phyloP scores from a whole-genome alignment of 352 stramenopile species.

The Phytopythium helicoides region DNA sequence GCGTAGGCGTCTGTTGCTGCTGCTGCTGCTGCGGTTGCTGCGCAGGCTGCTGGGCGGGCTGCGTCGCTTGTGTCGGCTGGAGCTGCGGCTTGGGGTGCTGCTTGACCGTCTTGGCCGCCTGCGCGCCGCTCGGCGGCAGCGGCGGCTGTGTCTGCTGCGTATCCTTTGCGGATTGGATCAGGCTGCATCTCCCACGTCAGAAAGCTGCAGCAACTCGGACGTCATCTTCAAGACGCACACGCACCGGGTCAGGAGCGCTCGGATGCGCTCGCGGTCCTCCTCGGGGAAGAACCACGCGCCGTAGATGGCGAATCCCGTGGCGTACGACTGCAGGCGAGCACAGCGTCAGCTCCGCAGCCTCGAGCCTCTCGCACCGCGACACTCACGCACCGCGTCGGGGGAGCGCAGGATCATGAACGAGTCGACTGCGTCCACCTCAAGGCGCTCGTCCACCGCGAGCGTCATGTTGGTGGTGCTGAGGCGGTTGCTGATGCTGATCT shows the following conservation, averaged over 20 bases:
- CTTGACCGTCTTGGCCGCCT: constrained; percentile 9
- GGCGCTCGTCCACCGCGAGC: constrained; percentile 61
- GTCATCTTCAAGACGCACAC: constrained; percentile 4
- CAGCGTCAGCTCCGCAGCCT: background rate
- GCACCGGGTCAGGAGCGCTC: constrained; percentile 69
- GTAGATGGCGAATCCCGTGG: constrained; percentile 77
- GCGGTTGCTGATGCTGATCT: constrained; percentile 90
- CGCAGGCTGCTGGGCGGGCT: constrained; percentile 24
- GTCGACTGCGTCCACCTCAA: constrained; percentile 83
- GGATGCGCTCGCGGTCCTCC: constrained; percentile 79
- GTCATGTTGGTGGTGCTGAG: constrained; percentile 87
- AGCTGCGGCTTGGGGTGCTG: constrained; percentile 6
- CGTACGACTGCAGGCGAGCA: constrained; percentile 25
- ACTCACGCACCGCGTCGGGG: constrained; percentile 41
- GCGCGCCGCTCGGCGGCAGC: constrained; percentile 16
- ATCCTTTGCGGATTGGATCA: constrained; percentile 63
- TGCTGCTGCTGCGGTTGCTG: constrained; percentile 40
- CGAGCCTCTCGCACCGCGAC: background rate
- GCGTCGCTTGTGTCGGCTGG: constrained; percentile 8
- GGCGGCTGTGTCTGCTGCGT: constrained; percentile 16
- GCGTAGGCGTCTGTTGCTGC: constrained; percentile 22
- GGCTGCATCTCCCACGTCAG: constrained; percentile 13
- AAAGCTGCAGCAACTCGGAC: constrained; percentile 5
- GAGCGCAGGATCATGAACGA: constrained; percentile 84
- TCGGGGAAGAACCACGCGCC: constrained; percentile 88